Conservation (phyloP, 768 basidiomycete species). For the Auricularia heimuer region DNA sequence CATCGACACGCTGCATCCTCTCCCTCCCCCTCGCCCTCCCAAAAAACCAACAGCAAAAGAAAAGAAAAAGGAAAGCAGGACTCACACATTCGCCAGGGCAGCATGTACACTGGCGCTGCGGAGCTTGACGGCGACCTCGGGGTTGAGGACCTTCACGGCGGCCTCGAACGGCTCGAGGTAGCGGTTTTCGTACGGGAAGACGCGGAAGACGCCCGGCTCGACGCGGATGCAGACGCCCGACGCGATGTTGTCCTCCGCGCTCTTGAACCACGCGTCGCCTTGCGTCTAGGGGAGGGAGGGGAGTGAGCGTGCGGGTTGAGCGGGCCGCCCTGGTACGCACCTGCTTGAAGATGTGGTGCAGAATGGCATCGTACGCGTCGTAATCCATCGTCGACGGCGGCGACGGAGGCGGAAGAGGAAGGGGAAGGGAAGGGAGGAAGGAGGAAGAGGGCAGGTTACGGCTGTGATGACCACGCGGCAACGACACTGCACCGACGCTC, state of each 20-base stretch:
- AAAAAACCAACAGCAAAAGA: background rate
- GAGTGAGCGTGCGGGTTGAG: background rate
- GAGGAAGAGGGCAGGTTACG: background rate
- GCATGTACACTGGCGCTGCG: constrained; percentile 75
- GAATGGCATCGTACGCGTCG: constrained; percentile 45
- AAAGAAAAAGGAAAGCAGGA: background rate
- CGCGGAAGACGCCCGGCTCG: constrained; percentile 57
- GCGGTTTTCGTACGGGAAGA: constrained; percentile 81
- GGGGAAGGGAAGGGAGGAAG: background rate
- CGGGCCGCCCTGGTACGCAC: constrained; percentile 26
- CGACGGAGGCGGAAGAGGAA: background rate
- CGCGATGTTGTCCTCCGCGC: constrained; percentile 70
- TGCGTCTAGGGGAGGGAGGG: constrained; percentile 46
- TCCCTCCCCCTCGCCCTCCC: too few relatives aligned
- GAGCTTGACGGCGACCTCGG: constrained; percentile 75
- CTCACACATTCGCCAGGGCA: constrained; percentile 59
- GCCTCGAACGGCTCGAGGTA: constrained; percentile 74
- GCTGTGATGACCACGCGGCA: constrained; percentile 22
- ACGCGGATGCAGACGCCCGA: constrained; percentile 71
- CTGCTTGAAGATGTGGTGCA: constrained; percentile 71
- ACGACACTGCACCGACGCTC: too few relatives aligned
- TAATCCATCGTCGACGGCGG: constrained; percentile 49
- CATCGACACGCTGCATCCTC: too few relatives aligned
- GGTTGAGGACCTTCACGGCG: constrained; percentile 65
- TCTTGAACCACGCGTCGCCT: constrained; percentile 80